Evolutionary conservation across 1,139 yeast species (phyloP).

Genomic region (Candida gigantensis): DNA sequence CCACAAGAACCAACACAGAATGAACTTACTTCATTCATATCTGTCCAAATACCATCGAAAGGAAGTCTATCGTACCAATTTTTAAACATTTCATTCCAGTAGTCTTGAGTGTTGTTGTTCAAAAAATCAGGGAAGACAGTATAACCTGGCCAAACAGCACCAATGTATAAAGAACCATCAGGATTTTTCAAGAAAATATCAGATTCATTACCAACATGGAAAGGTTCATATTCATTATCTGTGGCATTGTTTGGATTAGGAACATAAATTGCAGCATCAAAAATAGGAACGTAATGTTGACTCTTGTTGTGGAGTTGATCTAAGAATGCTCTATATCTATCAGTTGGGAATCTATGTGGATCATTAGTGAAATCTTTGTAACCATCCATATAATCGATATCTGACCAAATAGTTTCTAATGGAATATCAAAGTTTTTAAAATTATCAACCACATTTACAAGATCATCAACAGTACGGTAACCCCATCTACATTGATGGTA

Average conservation of each 20-base stretch:
- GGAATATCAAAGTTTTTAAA: constrained; percentile 23
- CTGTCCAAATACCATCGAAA: constrained; percentile 37
- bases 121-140: constrained; percentile 37
- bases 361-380: constrained; percentile 32
- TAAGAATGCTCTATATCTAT: constrained; percentile 21
- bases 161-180: constrained; percentile 25
- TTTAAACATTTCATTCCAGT: constrained; percentile 25
- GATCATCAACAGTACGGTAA: constrained; percentile 18
- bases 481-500: constrained; percentile 29
- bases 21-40: constrained; percentile 36
- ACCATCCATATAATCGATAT: constrained; percentile 28
- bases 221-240: constrained; percentile 24
- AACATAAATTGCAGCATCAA: constrained; percentile 34
- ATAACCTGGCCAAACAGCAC: constrained; percentile 29
- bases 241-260: constrained; percentile 26
- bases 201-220: constrained; percentile 24
- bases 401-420: constrained; percentile 26
- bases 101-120: constrained; percentile 23
- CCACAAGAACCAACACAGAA: constrained; percentile 37
- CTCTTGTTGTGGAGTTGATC: constrained; percentile 23
- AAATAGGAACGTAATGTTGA: constrained; percentile 33
- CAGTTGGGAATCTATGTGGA: constrained; percentile 25
- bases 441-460: constrained; percentile 20
- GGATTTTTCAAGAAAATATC: constrained; percentile 32
- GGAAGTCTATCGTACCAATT: constrained; percentile 23